Conservation (phyloP, 1,284 basidiomycete genomes). For the Marasmius fiardii region DNA sequence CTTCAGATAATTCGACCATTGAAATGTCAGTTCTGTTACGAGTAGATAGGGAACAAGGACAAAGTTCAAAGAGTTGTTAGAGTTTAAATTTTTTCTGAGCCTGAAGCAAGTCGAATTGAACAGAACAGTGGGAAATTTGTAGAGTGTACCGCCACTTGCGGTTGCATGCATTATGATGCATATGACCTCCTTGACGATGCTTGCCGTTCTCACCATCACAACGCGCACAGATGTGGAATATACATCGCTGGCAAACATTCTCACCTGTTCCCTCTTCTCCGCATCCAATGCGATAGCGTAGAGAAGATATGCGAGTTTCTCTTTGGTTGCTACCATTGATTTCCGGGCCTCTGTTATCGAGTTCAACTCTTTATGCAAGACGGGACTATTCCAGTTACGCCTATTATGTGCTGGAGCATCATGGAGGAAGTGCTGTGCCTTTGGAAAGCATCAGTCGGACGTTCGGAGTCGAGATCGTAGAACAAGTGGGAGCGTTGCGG, state of each 20-base stretch:
- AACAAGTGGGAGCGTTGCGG: slow-evolving; percentile 80
- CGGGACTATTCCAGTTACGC: slow-evolving; percentile 76
- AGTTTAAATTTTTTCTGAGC: no score
- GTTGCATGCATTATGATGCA: no score
- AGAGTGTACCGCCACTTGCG: no score
- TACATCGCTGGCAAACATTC: no score
- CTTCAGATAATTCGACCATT: neutral
- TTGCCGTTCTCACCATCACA: no score
- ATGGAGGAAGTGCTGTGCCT: slow-evolving; percentile 39
- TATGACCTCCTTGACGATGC: no score
- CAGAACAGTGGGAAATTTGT: no score
- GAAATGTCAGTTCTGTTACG: neutral
- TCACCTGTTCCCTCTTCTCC: no score
- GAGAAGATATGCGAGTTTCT: neutral
- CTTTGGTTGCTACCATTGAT: neutral
- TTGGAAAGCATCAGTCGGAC: slow-evolving; percentile 53
- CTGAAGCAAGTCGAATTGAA: no score
- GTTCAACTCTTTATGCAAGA: slow-evolving; percentile 27
- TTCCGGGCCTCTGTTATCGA: neutral
- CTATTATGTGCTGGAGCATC: slow-evolving; percentile 88
- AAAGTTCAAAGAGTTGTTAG: no score
- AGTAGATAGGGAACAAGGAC: no score
- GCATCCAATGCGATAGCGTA: neutral
- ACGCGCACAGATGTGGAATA: no score
- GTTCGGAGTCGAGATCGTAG: slow-evolving; percentile 84